Conservation (phyloP, 2,329 filamentous ascomycete genomes). For the Exophiala viscosa region DNA sequence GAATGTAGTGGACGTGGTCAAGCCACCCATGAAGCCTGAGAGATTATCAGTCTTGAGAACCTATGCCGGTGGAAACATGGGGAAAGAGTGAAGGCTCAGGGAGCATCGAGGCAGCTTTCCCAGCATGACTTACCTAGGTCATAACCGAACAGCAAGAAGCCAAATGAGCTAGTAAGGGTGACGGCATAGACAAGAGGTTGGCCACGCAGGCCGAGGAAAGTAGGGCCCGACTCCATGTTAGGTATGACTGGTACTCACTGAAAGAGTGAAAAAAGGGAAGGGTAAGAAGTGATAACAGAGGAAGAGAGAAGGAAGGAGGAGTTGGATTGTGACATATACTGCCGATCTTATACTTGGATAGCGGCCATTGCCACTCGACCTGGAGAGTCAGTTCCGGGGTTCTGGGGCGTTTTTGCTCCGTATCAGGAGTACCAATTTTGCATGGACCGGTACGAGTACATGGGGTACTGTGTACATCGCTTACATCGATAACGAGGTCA, state of each 20-base stretch:
- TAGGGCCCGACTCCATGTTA: background rate
- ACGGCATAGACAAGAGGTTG: constrained; percentile 7
- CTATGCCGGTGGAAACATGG: too few species aligned
- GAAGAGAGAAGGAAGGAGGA: background rate
- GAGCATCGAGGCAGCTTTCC: too few species aligned
- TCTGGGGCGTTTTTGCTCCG: background rate
- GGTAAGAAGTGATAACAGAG: background rate
- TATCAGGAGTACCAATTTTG: too few species aligned
- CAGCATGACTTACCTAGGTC: constrained; percentile 12
- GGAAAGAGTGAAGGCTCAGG: too few species aligned
- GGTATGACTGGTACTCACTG: background rate
- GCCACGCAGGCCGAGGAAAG: constrained; percentile 2
- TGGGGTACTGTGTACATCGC: too few species aligned
- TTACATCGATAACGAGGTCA: too few species aligned
- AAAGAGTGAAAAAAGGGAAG: background rate
- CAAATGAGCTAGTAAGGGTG: constrained; percentile 15
- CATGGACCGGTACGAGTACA: background rate
- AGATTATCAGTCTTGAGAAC: too few species aligned
- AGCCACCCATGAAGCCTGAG: constrained; percentile 65
- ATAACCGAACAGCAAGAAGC: constrained; percentile 23
- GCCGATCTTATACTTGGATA: background rate
- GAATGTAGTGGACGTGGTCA: constrained; percentile 66
- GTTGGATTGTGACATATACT: background rate
- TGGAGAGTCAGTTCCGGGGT: constrained; percentile 1
- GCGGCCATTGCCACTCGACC: background rate